phyloP scores from a whole-genome alignment of 2,329 filamentous ascomycete species.

The Fusarium goolgardi region DNA sequence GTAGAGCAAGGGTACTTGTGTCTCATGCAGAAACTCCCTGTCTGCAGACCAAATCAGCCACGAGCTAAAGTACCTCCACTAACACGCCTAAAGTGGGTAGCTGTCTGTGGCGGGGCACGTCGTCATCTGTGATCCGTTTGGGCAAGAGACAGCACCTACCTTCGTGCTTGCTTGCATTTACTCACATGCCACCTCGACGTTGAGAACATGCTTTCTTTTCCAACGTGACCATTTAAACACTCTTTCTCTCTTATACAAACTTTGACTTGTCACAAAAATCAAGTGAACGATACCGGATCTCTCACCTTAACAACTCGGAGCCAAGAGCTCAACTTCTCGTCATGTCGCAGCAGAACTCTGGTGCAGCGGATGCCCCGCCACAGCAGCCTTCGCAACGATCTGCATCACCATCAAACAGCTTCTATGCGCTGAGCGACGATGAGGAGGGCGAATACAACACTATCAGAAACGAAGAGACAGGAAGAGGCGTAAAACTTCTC shows the following conservation, averaged over 20 bases:
- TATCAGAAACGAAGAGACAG: constrained; percentile 81
- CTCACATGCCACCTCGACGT: constrained; percentile 38
- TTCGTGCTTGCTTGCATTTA: constrained; percentile 11
- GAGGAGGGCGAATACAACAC: constrained; percentile 96
- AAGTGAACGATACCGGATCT: background rate
- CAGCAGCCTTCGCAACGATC: constrained; percentile 51
- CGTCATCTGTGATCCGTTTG: constrained; percentile 42
- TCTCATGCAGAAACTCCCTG: background rate
- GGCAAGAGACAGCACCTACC: constrained; percentile 33
- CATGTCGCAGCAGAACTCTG: constrained; percentile 44
- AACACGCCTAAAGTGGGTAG: constrained; percentile 19
- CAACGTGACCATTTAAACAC: constrained; percentile 13
- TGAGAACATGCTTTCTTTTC: background rate
- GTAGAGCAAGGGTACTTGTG: constrained; percentile 15
- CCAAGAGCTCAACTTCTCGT: constrained; percentile 8
- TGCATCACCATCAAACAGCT: constrained; percentile 83
- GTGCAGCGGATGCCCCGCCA: constrained; percentile 42
- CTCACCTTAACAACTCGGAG: background rate
- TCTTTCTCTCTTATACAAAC: constrained; percentile 8
- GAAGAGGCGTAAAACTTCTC: constrained; percentile 89
- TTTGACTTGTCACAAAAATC: background rate
- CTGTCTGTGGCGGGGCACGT: constrained; percentile 43
- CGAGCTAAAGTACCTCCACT: constrained; percentile 27
- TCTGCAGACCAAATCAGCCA: background rate
- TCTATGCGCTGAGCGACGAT: constrained; percentile 96